Base-by-base conservation (phyloP, 768 basidiomycete species). In the Psilocybe cubensis region DNA sequence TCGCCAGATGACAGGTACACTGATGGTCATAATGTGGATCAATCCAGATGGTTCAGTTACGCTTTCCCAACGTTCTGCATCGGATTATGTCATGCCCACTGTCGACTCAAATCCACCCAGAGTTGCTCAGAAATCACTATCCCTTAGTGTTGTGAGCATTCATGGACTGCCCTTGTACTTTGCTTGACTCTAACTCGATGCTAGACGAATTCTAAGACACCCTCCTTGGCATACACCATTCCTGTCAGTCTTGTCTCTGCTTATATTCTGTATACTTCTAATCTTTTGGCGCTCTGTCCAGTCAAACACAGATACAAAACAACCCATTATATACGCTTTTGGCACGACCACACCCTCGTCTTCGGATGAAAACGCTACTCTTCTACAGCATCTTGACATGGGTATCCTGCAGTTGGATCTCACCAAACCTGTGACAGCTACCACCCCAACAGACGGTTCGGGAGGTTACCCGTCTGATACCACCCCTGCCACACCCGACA, bases 11-110 rank as follows among this genome's bases (percentile, higher is more conserved):
- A 67, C 76, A 1, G 73, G 78, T 61, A 74, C 79, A 5, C 80
- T 84, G 0, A 89, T 92, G 87, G 85, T 92, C 57, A 85, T 91
- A 27, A 82, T 85, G 77, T 92, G 89, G 89, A 73, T 81, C 6
- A 87, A 89, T 65, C 68, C 71, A 12, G 83, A 88, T 61, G 84
- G 85, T 9, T 68, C 76, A 20, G 74, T 88, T 56, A 88, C 87
- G 11, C 69, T 92, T 21, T 88, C 87, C 6, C 89, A 92, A 65
- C 80, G 89, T 18, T 72, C 69, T 27, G 84, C 89, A 0, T 61
- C 77, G 1, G 66, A 63, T 5, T 76, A 87, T 58, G 73, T 76
- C 3, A 82, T 83, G 82, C 89, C 89, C 5, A 79, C 73, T 12
- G 78, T 86, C 48, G 83, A 78, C 53, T 44, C 74, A 5, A 76